Base-by-base conservation (phyloP, 257 asterid species). In the Sherardia arvensis region DNA sequence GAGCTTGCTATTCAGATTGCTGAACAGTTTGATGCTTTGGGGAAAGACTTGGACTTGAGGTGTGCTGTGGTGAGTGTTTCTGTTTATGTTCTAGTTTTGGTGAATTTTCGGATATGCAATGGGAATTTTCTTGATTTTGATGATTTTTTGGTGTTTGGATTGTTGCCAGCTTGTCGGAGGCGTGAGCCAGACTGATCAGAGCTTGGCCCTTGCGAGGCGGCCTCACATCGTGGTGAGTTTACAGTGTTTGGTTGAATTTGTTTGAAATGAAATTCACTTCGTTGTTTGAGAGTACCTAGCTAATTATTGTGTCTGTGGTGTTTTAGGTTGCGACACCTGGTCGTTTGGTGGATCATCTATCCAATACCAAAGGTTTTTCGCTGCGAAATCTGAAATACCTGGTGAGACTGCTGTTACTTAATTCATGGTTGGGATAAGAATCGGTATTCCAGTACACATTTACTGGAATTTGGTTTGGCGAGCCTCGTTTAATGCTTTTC, bases 291-390 rank as follows among this genome's bases (percentile, higher is more conserved):
- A 10, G 47, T 9, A 8, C 14, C n/a, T 18, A 53, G 62, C 53
- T 49, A 25, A 29, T 61, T 38, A 7, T 38, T 23, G 5, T 64
- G 45, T 33, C 69, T 20, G 23, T 30, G 33, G 5, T 30, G 33
- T 30, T 30, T 30, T 23, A 92, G 98, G 97, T 90, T 68, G 98
- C 97, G 69, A 89, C 98, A 8, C 98, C 98, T 77, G 98, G 97
- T 5, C 96, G 95, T 48, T 90, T 92, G 54, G 67, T 86, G 26
- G 95, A 92, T 82, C 98, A 92, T 81, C 93, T 92, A 36, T 71
- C 97, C 58, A 87, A 87, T 53, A 92, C 98, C 25, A 89, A 83
- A 73, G 95, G 97, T 32, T 89, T 92, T 84, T 83, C 95, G 58
- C 78, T 92, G 45, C 92, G 89, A 48, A 69, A 75, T 1, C 56